Percentiles rank a stretch among this genome's conserved stretches.
phyloP scores from a whole-genome alignment of 768 basidiomycete species.

The Boletus rufocinnamomeus region DNA sequence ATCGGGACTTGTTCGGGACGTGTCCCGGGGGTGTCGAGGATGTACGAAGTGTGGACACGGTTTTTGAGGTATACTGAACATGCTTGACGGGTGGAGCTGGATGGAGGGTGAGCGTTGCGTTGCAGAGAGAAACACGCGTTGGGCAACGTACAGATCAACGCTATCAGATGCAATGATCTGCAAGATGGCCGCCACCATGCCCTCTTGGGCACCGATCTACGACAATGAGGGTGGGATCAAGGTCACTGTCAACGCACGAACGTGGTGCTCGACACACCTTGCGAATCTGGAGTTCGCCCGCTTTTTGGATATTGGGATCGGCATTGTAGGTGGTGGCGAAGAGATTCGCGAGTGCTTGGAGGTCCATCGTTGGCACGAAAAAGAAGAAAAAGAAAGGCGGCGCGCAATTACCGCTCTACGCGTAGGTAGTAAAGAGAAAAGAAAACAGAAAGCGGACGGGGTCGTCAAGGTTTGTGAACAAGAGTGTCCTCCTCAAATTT shows the following conservation, averaged over 20 bases:
- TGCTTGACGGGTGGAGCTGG: slow-evolving; percentile 79
- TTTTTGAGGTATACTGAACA: slow-evolving; percentile 91
- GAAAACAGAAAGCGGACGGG: not conserved
- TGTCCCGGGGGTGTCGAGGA: slow-evolving; percentile 43
- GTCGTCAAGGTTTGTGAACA: slow-evolving; percentile 20
- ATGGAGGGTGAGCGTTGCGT: not conserved
- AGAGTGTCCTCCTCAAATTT: slow-evolving; percentile 6
- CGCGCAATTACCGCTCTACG: not conserved
- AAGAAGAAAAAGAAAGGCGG: not conserved
- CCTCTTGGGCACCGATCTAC: slow-evolving; percentile 80
- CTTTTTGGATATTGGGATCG: slow-evolving; percentile 84
- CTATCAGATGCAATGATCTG: slow-evolving; percentile 82
- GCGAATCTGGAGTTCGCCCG: slow-evolving; percentile 85
- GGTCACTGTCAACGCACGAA: not conserved
- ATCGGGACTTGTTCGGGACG: slow-evolving; percentile 67
- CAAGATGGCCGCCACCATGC: slow-evolving; percentile 79
- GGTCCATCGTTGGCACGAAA: slow-evolving; percentile 53
- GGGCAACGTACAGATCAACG: slow-evolving; percentile 67
- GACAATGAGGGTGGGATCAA: slow-evolving; percentile 4
- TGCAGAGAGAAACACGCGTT: slow-evolving; percentile 36
- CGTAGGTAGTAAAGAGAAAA: slow-evolving; percentile 4
- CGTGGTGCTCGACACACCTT: slow-evolving; percentile 49
- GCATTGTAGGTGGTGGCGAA: slow-evolving; percentile 80
- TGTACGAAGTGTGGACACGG: slow-evolving; percentile 71
- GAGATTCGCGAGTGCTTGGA: slow-evolving; percentile 72